A percentile compares a stretch with the other conserved stretches of the same genome.
phyloP scores from a whole-genome alignment of 495 filamentous ascomycete species.

The Neurospora sp. region DNA sequence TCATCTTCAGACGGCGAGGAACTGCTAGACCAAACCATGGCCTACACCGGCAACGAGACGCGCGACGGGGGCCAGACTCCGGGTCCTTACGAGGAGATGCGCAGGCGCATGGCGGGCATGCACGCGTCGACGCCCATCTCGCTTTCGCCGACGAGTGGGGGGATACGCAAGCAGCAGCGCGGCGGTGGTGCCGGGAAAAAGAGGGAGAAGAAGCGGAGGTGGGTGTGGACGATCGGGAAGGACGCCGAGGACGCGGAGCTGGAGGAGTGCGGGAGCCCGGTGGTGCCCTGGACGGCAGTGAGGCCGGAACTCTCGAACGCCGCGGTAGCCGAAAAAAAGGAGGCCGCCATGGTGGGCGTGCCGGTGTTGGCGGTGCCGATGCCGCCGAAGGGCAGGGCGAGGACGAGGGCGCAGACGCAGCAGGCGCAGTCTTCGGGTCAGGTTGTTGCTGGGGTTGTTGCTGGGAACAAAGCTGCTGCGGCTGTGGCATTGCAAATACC shows the following conservation, averaged over 20 bases:
- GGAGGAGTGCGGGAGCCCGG: slow-evolving; percentile 27
- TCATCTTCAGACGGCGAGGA: slow-evolving; percentile 15
- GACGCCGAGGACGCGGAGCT: slow-evolving; percentile 32
- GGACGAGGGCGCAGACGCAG: background rate
- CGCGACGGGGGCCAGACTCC: slow-evolving; percentile 46
- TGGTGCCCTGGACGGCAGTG: slow-evolving; percentile 13
- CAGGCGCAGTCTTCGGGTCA: background rate
- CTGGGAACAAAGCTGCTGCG: background rate
- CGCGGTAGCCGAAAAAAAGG: background rate
- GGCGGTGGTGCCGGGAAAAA: slow-evolving; percentile 16
- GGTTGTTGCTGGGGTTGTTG: background rate
- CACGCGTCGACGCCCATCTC: slow-evolving; percentile 22
- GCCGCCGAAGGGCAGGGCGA: background rate
- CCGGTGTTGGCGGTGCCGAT: slow-evolving; percentile 12
- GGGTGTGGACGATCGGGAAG: slow-evolving; percentile 44
- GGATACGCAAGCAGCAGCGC: slow-evolving; percentile 31
- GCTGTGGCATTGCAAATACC: background rate
- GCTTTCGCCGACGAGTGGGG: slow-evolving; percentile 21
- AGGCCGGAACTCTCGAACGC: background rate
- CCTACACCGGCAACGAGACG: slow-evolving; percentile 36
- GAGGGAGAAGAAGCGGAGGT: slow-evolving; percentile 41
- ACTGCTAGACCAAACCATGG: slow-evolving; percentile 36
- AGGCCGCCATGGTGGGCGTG: background rate
- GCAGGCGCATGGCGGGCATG: slow-evolving; percentile 38
- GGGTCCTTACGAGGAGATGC: slow-evolving; percentile 48